Percentiles rank a stretch among this genome's conserved stretches.
Evolutionary conservation across 352 stramenopile genomes (phyloP).

Genomic region (Phytophthora megakarya): DNA sequence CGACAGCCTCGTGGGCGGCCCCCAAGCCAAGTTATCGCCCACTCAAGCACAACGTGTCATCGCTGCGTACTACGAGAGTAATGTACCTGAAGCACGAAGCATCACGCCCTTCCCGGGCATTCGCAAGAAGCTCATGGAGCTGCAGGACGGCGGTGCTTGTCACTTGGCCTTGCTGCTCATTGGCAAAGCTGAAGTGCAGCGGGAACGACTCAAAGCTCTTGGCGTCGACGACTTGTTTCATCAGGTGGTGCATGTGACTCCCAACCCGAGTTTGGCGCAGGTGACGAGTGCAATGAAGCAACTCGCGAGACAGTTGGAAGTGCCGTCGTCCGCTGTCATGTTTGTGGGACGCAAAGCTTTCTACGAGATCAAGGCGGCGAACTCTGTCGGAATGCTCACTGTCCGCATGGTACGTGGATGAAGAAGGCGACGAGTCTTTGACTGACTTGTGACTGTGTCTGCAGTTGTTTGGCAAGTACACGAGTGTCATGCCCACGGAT

Average conservation of each 20-base stretch:
- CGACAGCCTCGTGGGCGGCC: constrained; percentile 60
- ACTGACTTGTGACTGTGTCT: constrained; percentile 15
- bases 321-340: constrained; percentile 75
- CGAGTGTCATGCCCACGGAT: constrained; percentile 84
- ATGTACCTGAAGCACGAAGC: constrained; percentile 66
- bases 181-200: constrained; percentile 74
- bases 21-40: constrained; percentile 45
- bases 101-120: constrained; percentile 70
- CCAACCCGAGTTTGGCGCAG: constrained; percentile 65
- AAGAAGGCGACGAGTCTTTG: not conserved
- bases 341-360: constrained; percentile 87
- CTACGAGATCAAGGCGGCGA: constrained; percentile 88
- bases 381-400: constrained; percentile 78
- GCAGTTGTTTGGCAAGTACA: constrained; percentile 86
- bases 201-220: constrained; percentile 73
- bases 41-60: constrained; percentile 65
- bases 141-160: constrained; percentile 57
- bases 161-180: constrained; percentile 74
- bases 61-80: constrained; percentile 78
- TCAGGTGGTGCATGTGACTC: constrained; percentile 66
- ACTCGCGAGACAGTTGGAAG: constrained; percentile 57
- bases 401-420: constrained; percentile 64
- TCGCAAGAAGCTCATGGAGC: constrained; percentile 54
- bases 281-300: constrained; percentile 81
- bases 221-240: constrained; percentile 67